Conservation (phyloP, 1,284 basidiomycete genomes). For the Inonotus obliquus region DNA sequence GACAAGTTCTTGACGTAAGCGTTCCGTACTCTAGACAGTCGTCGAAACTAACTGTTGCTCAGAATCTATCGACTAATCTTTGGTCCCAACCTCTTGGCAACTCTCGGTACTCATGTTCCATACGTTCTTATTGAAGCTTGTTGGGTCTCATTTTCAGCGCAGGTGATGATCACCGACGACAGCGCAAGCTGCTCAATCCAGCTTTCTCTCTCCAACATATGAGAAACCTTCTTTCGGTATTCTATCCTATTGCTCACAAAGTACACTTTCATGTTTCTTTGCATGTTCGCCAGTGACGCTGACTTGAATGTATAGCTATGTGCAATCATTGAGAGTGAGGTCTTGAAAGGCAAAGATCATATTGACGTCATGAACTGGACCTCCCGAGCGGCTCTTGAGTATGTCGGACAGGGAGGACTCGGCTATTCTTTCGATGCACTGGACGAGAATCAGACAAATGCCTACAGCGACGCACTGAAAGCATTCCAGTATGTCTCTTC, state of each 20-base stretch:
- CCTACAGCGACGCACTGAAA: constrained; percentile 10
- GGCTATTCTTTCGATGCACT: constrained; percentile 34
- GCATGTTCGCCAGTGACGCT: not conserved
- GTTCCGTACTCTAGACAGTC: not conserved
- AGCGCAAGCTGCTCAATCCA: constrained; percentile 29
- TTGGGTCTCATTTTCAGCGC: not conserved
- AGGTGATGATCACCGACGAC: constrained; percentile 26
- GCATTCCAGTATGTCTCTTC: constrained; percentile 3
- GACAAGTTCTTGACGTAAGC: constrained; percentile 21
- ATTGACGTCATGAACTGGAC: constrained; percentile 32
- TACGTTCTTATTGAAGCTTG: not conserved
- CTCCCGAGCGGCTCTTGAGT: constrained; percentile 32
- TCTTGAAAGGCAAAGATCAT: constrained; percentile 21
- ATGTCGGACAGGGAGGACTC: constrained; percentile 33
- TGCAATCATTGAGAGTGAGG: constrained; percentile 19
- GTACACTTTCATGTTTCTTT: constrained; percentile 10
- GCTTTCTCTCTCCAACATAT: constrained; percentile 29
- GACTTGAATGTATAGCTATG: constrained; percentile 18
- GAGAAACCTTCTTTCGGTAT: constrained; percentile 26
- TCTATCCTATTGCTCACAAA: constrained; percentile 25
- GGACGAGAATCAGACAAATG: constrained; percentile 7
- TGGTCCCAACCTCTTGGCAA: constrained; percentile 22
- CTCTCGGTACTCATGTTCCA: constrained; percentile 14
- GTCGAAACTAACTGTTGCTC: not conserved
- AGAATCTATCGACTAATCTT: constrained; percentile 12